These are phyloP conservation scores for Didymella lethalis DNA, from an alignment of 2,329 filamentous ascomycete genomes.

Conservation along the genomic window DNA sequence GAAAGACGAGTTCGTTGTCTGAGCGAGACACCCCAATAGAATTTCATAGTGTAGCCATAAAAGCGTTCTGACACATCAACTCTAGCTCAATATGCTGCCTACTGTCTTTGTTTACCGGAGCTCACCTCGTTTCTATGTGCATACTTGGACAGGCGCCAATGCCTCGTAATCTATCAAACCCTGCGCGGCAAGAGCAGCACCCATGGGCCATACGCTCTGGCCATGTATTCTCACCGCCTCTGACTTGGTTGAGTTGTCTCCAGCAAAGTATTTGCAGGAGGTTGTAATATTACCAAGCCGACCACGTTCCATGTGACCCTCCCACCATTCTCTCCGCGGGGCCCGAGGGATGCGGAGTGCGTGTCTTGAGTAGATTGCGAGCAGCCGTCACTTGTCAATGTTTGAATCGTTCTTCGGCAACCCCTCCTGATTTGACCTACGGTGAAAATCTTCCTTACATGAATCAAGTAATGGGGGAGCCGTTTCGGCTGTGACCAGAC, in stretches of 20 bases:
- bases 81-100: background rate
- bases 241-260: background rate
- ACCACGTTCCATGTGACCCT: background rate
- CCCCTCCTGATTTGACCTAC: background rate
- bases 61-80: background rate
- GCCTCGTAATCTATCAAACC: background rate
- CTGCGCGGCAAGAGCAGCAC: background rate
- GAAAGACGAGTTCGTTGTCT: slow-evolving; percentile 14
- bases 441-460: slow-evolving; percentile 7
- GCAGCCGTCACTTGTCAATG: background rate
- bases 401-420: background rate
- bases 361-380: background rate
- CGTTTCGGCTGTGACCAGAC: background rate
- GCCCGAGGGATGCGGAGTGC: background rate
- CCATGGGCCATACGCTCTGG: no score
- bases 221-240: no score
- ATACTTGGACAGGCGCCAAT: background rate
- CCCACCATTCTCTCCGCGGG: background rate
- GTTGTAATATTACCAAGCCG: background rate
- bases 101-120: background rate
- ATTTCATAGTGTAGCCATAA: background rate
- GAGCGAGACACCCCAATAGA: background rate
- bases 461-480: background rate
- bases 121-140: no score
- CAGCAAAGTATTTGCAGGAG: background rate